phyloP scores from a whole-genome alignment of 2,329 filamentous ascomycete species.

The Cytospora piceae region DNA sequence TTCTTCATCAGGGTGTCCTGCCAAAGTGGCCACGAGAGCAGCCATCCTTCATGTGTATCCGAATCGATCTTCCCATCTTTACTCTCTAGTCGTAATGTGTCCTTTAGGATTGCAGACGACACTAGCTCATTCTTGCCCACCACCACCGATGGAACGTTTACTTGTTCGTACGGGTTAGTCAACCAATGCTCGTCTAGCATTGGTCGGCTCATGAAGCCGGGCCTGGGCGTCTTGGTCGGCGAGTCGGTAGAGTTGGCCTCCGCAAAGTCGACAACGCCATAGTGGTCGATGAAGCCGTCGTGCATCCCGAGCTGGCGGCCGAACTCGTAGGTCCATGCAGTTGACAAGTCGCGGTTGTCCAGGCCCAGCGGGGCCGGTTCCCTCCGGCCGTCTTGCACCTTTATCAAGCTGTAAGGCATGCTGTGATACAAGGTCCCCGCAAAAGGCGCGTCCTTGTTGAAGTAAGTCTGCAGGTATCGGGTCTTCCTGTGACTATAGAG shows the following conservation, averaged over 20 bases:
- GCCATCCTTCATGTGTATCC: background rate
- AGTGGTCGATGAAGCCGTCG: conserved; percentile 21
- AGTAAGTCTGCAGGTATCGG: conserved; percentile 17
- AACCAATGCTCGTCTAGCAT: conserved; percentile 4
- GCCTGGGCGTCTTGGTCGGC: background rate
- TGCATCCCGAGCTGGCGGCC: conserved; percentile 23
- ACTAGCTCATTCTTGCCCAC: background rate
- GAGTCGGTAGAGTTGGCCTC: background rate
- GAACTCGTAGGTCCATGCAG: conserved; percentile 24
- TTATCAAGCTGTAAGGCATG: conserved; percentile 25
- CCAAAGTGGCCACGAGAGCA: conserved; percentile 26
- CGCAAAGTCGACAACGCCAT: conserved; percentile 7
- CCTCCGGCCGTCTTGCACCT: background rate
- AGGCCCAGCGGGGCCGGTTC: conserved; percentile 19
- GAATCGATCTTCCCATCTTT: conserved; percentile 1
- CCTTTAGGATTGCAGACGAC: background rate
- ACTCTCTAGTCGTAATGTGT: conserved; percentile 7
- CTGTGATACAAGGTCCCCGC: background rate
- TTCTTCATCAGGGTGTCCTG: background rate
- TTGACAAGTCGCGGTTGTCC: conserved; percentile 27
- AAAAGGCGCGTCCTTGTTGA: background rate
- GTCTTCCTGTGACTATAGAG: conserved; percentile 1
- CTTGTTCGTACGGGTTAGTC: conserved; percentile 11
- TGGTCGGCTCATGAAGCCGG: conserved; percentile 11
- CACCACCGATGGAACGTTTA: conserved; percentile 16